These are phyloP conservation scores for Termitomyces sp. DNA, from an alignment of 768 basidiomycete species.

Conservation along the genomic window DNA sequence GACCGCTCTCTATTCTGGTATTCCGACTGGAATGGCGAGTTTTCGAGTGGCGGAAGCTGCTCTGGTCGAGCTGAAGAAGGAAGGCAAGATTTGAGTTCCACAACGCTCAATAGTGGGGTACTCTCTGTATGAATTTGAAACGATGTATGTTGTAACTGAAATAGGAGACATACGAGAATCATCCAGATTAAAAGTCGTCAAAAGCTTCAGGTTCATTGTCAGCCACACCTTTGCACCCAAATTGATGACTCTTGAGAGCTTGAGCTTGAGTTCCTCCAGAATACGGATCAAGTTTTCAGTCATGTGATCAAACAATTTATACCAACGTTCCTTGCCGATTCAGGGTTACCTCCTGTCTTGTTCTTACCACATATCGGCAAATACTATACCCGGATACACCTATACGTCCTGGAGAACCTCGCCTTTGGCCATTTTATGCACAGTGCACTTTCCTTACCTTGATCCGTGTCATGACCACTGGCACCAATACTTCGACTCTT, in stretches of 20 bases:
- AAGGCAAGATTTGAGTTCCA: constrained; percentile 18
- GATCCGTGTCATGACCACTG: constrained; percentile 10
- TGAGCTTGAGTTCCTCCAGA: too few species aligned
- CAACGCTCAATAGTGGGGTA: not conserved
- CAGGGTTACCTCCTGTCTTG: not conserved
- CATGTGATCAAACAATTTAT: constrained; percentile 4
- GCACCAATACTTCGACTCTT: constrained; percentile 3
- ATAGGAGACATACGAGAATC: not conserved
- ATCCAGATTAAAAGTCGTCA: not conserved
- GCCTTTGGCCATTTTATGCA: constrained; percentile 11
- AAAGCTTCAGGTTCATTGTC: not conserved
- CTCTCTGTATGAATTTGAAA: not conserved
- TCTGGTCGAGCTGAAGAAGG: constrained; percentile 30
- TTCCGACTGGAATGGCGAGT: constrained; percentile 35
- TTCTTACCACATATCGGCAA: constrained; percentile 4
- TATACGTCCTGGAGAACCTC: constrained; percentile 2
- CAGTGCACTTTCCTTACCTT: constrained; percentile 7
- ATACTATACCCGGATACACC: constrained; percentile 12
- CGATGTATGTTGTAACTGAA: not conserved
- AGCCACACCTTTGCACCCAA: too few species aligned
- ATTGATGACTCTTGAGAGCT: too few species aligned
- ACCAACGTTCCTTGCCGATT: not conserved
- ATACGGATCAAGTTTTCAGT: not conserved
- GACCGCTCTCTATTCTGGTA: constrained; percentile 34
- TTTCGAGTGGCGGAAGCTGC: constrained; percentile 35